Evolutionary conservation across 108 stramenopile genomes (phyloP).

Genomic region (Cyclotella choctawhatcheeana): DNA sequence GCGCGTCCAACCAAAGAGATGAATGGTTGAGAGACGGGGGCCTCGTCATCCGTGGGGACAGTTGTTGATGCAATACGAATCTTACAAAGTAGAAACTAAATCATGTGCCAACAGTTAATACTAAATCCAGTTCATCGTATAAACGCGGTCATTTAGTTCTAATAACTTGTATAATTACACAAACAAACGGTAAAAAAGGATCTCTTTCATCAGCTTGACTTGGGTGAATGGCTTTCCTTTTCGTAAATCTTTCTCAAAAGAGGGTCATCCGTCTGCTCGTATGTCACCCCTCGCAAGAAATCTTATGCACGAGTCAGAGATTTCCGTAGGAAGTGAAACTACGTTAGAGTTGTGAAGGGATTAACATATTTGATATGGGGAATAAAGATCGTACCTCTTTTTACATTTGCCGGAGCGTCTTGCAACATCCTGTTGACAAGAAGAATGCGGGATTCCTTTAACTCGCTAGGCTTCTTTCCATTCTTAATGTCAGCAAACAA

Average conservation of each 20-base stretch:
- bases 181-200: not conserved
- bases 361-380: no score
- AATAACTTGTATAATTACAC: no score
- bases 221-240: constrained; percentile 40
- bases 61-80: no score
- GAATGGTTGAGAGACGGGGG: no score
- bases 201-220: not conserved
- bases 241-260: constrained; percentile 73
- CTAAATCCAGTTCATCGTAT: no score
- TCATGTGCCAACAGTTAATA: no score
- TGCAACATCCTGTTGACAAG: constrained; percentile 83
- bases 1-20: no score
- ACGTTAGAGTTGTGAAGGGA: no score
- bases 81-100: no score
- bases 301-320: constrained; percentile 34
- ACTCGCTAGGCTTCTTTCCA: constrained; percentile 23
- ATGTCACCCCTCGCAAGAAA: constrained; percentile 65
- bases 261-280: constrained; percentile 58
- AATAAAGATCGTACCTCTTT: constrained; percentile 46
- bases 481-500: constrained; percentile 38
- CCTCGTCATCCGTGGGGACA: no score
- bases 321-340: no score
- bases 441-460: constrained; percentile 61
- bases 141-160: no score
- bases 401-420: constrained; percentile 61